These are phyloP conservation scores for Zymoseptoria crescenta DNA, from an alignment of 2,329 filamentous ascomycete genomes.

Conservation along the genomic window DNA sequence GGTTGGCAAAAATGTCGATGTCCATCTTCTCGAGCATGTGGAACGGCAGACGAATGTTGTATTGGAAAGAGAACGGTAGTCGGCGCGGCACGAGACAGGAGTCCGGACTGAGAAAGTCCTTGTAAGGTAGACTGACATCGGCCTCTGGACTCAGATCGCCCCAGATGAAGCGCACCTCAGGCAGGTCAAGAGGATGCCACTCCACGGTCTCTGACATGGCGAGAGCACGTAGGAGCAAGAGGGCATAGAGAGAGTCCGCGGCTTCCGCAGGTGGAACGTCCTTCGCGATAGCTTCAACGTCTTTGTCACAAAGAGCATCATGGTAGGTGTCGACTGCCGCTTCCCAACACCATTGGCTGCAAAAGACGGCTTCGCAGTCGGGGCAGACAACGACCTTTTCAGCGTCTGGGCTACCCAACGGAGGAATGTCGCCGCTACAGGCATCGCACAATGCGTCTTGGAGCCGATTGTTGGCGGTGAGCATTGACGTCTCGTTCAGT, in stretches of 20 bases:
- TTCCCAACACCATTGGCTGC: slow-evolving; percentile 49
- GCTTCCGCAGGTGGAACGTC: slow-evolving; percentile 51
- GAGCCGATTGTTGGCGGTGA: slow-evolving; percentile 82
- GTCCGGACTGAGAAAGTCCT: slow-evolving; percentile 6
- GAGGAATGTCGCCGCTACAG: slow-evolving; percentile 66
- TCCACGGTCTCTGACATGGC: slow-evolving; percentile 55
- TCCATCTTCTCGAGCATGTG: slow-evolving; percentile 81
- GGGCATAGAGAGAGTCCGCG: slow-evolving; percentile 52
- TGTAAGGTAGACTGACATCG: slow-evolving; percentile 4
- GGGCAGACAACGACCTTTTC: slow-evolving; percentile 38
- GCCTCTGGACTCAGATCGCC: slow-evolving; percentile 45
- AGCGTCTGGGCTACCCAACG: slow-evolving; percentile 19
- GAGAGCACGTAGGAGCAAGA: slow-evolving; percentile 51
- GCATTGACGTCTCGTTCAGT: slow-evolving; percentile 71
- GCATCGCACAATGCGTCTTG: slow-evolving; percentile 86
- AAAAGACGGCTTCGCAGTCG: slow-evolving; percentile 55
- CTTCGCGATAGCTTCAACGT: slow-evolving; percentile 50
- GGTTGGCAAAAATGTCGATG: slow-evolving; percentile 59
- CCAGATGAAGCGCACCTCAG: slow-evolving; percentile 58
- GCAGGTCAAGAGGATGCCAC: slow-evolving; percentile 51
- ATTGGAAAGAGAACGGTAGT: slow-evolving; percentile 69
- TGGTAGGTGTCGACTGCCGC: slow-evolving; percentile 52
- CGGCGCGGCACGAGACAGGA: slow-evolving; percentile 42
- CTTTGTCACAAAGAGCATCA: slow-evolving; percentile 48
- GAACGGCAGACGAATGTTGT: slow-evolving; percentile 65